Percentiles rank a stretch among this genome's conserved stretches.
These are phyloP conservation scores for Quercus berberidifolia DNA, from an alignment of 306 rosid genomes.

Conservation along the genomic window DNA sequence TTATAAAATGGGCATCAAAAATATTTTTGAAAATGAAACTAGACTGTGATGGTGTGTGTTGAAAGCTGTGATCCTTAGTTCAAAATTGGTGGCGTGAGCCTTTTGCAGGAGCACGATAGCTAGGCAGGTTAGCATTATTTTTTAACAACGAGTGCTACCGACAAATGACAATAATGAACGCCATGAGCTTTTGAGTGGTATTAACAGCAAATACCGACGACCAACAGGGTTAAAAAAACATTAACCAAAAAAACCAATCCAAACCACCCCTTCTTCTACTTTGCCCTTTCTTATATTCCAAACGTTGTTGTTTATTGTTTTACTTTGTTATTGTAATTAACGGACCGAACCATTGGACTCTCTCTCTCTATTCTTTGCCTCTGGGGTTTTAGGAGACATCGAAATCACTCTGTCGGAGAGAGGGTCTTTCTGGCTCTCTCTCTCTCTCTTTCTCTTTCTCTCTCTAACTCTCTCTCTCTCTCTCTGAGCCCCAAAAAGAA, in stretches of 20 bases:
- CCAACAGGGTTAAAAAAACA: neutral
- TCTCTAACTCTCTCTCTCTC: neutral
- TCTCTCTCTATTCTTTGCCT: too few species aligned
- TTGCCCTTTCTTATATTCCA: neutral
- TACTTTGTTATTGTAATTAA: slow-evolving; percentile 14
- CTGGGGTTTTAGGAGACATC: slow-evolving; percentile 24
- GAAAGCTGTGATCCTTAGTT: too few species aligned
- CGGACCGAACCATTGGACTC: slow-evolving; percentile 29
- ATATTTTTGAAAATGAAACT: too few species aligned
- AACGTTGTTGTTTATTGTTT: neutral
- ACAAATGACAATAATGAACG: too few species aligned
- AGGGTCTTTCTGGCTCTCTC: neutral
- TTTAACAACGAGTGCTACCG: too few species aligned
- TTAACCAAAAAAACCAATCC: too few species aligned
- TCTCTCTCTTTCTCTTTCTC: neutral
- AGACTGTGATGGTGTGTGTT: too few species aligned
- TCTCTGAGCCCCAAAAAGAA: neutral
- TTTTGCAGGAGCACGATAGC: too few species aligned
- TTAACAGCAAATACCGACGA: neutral
- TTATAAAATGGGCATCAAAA: too few species aligned
- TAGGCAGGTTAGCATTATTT: too few species aligned
- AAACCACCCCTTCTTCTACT: neutral
- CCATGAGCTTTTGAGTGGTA: neutral
- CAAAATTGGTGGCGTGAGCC: too few species aligned
- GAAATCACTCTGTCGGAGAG: slow-evolving; percentile 23